A percentile compares a stretch with the other conserved stretches of the same genome.
phyloP scores from a whole-genome alignment of 805 yeast species.

The Cyberlindnera meyerae region DNA sequence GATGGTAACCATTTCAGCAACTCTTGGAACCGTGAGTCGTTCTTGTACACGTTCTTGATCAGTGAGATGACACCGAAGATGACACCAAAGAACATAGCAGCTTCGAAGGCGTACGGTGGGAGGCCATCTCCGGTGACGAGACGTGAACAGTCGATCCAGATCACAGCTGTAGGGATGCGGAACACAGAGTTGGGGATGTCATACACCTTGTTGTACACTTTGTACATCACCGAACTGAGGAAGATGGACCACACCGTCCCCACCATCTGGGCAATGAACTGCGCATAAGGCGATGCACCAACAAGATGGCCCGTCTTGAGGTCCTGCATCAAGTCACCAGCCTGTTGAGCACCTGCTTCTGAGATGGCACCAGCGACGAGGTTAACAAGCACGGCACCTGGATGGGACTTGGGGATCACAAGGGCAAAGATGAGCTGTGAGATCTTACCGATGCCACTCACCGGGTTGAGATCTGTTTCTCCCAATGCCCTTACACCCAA shows the following conservation, averaged over 20 bases:
- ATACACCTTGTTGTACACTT: slow-evolving; percentile 74
- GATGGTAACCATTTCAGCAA: slow-evolving; percentile 67
- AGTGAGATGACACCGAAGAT: slow-evolving; percentile 68
- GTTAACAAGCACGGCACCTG: slow-evolving; percentile 79
- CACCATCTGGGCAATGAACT: slow-evolving; percentile 81
- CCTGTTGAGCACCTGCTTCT: slow-evolving; percentile 98
- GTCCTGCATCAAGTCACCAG: slow-evolving; percentile 97
- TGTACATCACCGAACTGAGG: slow-evolving; percentile 76
- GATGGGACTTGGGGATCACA: slow-evolving; percentile 66
- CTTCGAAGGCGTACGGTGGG: slow-evolving; percentile 69
- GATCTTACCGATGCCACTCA: slow-evolving; percentile 90
- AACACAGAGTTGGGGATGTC: slow-evolving; percentile 78
- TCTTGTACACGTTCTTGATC: slow-evolving; percentile 50
- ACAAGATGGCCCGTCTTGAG: slow-evolving; percentile 87
- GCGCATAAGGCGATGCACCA: slow-evolving; percentile 91
- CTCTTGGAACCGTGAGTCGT: slow-evolving; percentile 31
- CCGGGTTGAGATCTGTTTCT: slow-evolving; percentile 95
- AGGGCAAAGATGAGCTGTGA: slow-evolving; percentile 87
- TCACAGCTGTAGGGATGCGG: slow-evolving; percentile 90
- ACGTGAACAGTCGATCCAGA: slow-evolving; percentile 95
- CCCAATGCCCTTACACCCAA: slow-evolving; percentile 93
- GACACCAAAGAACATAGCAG: slow-evolving; percentile 57
- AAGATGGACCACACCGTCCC: slow-evolving; percentile 85
- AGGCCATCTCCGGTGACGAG: slow-evolving; percentile 87
- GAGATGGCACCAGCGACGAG: slow-evolving; percentile 95